Evolutionary conservation across 116 monocot species (phyloP), one percentile per base, ranked within the genome.

Genomic region (Papilionanthe hybrid): DNA sequence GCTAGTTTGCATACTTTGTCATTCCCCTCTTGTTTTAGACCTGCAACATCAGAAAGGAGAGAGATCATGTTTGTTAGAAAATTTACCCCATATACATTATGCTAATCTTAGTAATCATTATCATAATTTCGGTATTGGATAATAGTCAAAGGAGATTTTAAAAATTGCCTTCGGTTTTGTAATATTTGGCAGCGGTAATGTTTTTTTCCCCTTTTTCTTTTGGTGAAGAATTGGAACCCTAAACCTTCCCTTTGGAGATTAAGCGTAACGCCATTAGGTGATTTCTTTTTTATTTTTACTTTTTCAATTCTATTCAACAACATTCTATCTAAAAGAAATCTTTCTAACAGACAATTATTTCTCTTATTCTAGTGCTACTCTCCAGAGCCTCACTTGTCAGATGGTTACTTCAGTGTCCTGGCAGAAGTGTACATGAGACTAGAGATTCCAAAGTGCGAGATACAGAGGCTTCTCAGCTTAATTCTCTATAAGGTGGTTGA

Each of bases 401-500:
- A 99, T 84, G 98, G 98, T 50, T 99, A 99, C 72, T 99, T 99
- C 76, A 94, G 84, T 75, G 98, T 99, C 67, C 85, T 99, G 44
- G 94, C 98, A 48, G 98, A 99, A 84, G 98, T 99, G 7, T 99
- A 99, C 79, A 99, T 99, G 98, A 87, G 91, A 7, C 88, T 87
- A 78, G 98, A 99, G 68, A 90, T 93, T 73, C 98, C 98, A 45
- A 90, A 90, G 72, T 94, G 98, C 85, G 93, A 94, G 67, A 90
- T 99, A 72, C 98, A 99, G 78, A 88, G 91, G 48, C 90, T 99
- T 37, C 75, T 99, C 69, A 99, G 98, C 81, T 79, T 99, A 81
- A 99, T 99, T 80, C 95, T 99, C 30, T 99, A 99, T 85, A 99
- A 99, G 71, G 98, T 99, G 28, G 98, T 99, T 42, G 98, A 99